Conservation (phyloP, 2,329 filamentous ascomycete genomes). For the Dryadomyces quercivorus region DNA sequence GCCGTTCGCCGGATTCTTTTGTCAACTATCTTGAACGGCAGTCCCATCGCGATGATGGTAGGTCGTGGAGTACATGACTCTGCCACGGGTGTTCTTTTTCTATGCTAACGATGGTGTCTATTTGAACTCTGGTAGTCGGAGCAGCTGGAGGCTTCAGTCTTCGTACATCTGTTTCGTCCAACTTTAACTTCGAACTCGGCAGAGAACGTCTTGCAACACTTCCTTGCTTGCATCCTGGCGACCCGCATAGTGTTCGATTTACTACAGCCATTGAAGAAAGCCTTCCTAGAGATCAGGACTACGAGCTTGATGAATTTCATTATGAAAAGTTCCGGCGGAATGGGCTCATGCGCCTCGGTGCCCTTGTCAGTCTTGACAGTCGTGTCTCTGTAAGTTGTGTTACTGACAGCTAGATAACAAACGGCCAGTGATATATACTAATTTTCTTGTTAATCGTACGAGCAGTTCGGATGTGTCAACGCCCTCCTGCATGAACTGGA, state of each 20-base stretch:
- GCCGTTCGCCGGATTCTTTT: slow-evolving; percentile 30
- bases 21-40: slow-evolving; percentile 18
- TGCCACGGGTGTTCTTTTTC: not conserved
- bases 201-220: slow-evolving; percentile 53
- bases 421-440: not conserved
- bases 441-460: not conserved
- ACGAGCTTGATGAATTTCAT: slow-evolving; percentile 25
- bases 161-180: slow-evolving; percentile 55
- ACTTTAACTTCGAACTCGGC: slow-evolving; percentile 59
- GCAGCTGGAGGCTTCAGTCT: slow-evolving; percentile 30
- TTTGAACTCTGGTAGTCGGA: not conserved
- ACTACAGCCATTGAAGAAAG: slow-evolving; percentile 13
- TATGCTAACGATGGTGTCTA: not conserved
- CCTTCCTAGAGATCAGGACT: not conserved
- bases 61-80: not conserved
- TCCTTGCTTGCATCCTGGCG: slow-evolving; percentile 33
- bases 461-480: slow-evolving; percentile 68
- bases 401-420: not conserved
- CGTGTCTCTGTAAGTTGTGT: slow-evolving; percentile 43
- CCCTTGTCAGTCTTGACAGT: slow-evolving; percentile 64
- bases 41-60: not conserved
- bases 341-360: slow-evolving; percentile 54
- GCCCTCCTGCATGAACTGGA: slow-evolving; percentile 72
- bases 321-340: slow-evolving; percentile 43
- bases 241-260: slow-evolving; percentile 48